Evolutionary conservation across 2,329 filamentous ascomycete species (phyloP), one percentile per base, ranked within the genome.

Genomic region (Phialocephala sp.): DNA sequence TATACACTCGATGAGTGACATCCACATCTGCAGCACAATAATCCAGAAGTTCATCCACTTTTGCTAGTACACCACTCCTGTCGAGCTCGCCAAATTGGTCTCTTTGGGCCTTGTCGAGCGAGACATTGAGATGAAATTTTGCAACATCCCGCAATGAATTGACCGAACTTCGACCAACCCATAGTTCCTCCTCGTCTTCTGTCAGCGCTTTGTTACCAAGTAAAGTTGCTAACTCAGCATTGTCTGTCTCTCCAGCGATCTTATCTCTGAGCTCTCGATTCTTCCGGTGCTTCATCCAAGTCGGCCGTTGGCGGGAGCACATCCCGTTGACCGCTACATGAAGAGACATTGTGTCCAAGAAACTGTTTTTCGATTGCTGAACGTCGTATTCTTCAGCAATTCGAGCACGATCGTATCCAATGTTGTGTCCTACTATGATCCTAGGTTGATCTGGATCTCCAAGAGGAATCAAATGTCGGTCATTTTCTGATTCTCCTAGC

Each of bases 271-370:
- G 74, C 75, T 98, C 94, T 65, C 90, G 86, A 70, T 90, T 93
- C 80, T 99, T 99, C 76, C 93, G 91, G 78, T 97, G 92, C 77
- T 92, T 96, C 89, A 97, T 93, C 95, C 95, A 99, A 0, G 92
- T 97, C 9, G 96, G 95, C 59, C 95, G 87, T 78, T 99, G 95
- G 70, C 91, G 90, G 24, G 95, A 98, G 79, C 95, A 99, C 95
- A 99, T 99, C 68, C 95, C 95, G 76, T 99, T 99, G 27, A 97
- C 94, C 2, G 96, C 96, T 8, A 97, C 94, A 76, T 99, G 95
- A 22, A 99, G 82, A 1, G 94, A 98, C 95, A 99, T 99, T 36
- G 95, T 99, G 77, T 99, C 95, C 60, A 99, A 80, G 76, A 97
- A 99, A 52, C 87, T 90, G 72, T 93, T 98, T 45, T 88, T 87